A percentile compares a stretch with the other conserved stretches of the same genome.
Conservation (phyloP, 305 asterid species). For the Fraxinus nigra region DNA sequence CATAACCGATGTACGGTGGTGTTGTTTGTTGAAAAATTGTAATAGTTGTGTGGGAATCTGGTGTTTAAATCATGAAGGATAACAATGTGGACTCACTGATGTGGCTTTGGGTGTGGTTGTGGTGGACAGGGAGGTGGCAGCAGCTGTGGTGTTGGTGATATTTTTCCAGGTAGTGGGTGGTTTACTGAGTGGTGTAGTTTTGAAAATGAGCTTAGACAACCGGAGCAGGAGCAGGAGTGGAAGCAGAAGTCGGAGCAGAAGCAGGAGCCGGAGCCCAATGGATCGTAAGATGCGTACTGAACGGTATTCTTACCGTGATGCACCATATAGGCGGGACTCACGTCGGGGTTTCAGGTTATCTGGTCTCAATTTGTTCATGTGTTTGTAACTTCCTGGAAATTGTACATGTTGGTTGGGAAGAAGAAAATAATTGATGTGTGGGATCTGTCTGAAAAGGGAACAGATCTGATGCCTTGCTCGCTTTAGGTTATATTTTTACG, state of each 20-base stretch:
- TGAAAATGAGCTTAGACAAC: conserved; percentile 26
- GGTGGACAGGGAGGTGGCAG: conserved; percentile 31
- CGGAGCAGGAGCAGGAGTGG: conserved; percentile 31
- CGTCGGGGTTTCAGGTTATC: conserved; percentile 33
- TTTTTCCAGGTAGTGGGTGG: conserved; percentile 12
- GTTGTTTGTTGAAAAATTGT: neutral
- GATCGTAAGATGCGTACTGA: conserved; percentile 29
- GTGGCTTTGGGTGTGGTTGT: conserved; percentile 22
- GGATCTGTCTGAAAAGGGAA: neutral
- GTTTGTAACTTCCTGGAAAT: neutral
- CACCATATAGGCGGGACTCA: conserved; percentile 20
- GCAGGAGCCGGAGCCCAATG: conserved; percentile 33
- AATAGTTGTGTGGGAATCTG: conserved; percentile 1
- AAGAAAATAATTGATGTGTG: neutral
- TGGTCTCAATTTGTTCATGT: neutral
- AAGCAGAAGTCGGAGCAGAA: conserved; percentile 29
- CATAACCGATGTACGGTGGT: neutral
- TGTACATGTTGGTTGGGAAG: neutral
- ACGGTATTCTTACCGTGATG: conserved; percentile 25
- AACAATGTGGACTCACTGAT: neutral
- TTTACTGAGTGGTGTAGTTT: conserved; percentile 18
- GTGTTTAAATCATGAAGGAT: neutral
- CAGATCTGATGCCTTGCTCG: neutral
- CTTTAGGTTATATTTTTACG: neutral
- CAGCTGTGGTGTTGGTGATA: conserved; percentile 25